Evolutionary conservation across 345 rosid genomes (phyloP), one percentile per base, ranked within the genome.

Genomic region (Hevea brasiliensis): DNA sequence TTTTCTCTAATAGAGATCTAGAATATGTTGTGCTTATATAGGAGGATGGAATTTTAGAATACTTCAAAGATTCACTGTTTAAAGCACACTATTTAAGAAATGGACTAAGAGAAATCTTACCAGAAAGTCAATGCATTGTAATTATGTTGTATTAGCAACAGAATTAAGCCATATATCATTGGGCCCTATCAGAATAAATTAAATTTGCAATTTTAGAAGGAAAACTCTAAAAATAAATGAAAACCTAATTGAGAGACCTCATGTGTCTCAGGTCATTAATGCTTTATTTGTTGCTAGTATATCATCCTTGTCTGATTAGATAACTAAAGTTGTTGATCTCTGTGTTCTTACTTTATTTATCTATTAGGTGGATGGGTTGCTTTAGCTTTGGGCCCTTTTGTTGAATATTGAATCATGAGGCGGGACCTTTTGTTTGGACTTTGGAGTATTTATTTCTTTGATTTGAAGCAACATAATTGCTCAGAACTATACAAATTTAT

Each of bases 311-410:
- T 45, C 66, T 59, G 56, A 17, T 71, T 24, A 62, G 51, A 51
- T 48, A 21, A 45, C 32, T 56, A 12, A 70, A 71, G 64, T 60
- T 41, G 58, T 48, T 70, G 67, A 73, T 26, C 67, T 66, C 21
- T 47, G 10, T 15, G 26, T 61, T 20, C 14, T 20, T 48, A 1
- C 44, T 55, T 55, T 42, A 14, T 61, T 48, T 48, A 47, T 58
- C 41, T 44, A 3, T 50, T 50, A 35, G 20, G 55, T 55, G 11
- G 75, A 27, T 58, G 48, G 50, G 67, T 47, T 15, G 20, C 6
- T 29, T 26, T 48, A 59, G 24, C 32, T 18, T 45, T n/a, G 32
- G 45, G 54, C 71, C 12, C 55, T 61, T 32, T 18, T 17, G 18
- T 26, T 67, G 75, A 72, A 48, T 29, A 41, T 23, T 4, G 23